Evolutionary conservation across 352 stramenopile genomes (phyloP).

Genomic region (Aphanomyces cochlioides): DNA sequence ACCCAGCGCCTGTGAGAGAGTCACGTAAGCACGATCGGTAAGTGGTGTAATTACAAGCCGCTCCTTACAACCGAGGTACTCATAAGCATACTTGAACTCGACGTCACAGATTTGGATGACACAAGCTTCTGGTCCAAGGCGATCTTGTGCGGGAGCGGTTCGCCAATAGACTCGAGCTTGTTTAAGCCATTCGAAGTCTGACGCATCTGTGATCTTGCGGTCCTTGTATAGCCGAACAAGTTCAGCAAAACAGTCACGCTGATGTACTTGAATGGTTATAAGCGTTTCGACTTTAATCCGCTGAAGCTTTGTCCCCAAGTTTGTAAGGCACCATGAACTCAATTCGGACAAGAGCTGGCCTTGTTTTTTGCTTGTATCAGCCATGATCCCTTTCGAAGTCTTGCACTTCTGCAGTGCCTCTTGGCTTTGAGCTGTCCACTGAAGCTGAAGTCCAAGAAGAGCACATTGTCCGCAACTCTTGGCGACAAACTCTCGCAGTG

Average conservation of each 20-base stretch:
- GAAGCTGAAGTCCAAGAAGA: slow-evolving; percentile 69
- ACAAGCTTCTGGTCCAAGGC: slow-evolving; percentile 85
- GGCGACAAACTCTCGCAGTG: slow-evolving; percentile 63
- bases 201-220: slow-evolving; percentile 68
- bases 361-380: slow-evolving; percentile 77
- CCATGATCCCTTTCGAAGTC: slow-evolving; percentile 80
- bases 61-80: slow-evolving; percentile 92
- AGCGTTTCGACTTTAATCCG: slow-evolving; percentile 92
- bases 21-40: slow-evolving; percentile 89
- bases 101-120: slow-evolving; percentile 93
- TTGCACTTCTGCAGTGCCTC: slow-evolving; percentile 74
- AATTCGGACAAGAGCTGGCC: slow-evolving; percentile 79
- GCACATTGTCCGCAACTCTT: slow-evolving; percentile 72
- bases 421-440: slow-evolving; percentile 70
- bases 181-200: slow-evolving; percentile 83
- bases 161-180: slow-evolving; percentile 78
- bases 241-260: slow-evolving; percentile 76
- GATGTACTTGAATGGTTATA: slow-evolving; percentile 91
- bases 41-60: slow-evolving; percentile 87
- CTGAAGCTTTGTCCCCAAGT: slow-evolving; percentile 87
- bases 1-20: slow-evolving; percentile 82
- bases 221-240: slow-evolving; percentile 70
- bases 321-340: slow-evolving; percentile 87
- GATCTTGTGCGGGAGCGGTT: slow-evolving; percentile 65
- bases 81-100: slow-evolving; percentile 90